phyloP scores from a whole-genome alignment of 176 grass and related monocot species.

The Musa troglodytarum region DNA sequence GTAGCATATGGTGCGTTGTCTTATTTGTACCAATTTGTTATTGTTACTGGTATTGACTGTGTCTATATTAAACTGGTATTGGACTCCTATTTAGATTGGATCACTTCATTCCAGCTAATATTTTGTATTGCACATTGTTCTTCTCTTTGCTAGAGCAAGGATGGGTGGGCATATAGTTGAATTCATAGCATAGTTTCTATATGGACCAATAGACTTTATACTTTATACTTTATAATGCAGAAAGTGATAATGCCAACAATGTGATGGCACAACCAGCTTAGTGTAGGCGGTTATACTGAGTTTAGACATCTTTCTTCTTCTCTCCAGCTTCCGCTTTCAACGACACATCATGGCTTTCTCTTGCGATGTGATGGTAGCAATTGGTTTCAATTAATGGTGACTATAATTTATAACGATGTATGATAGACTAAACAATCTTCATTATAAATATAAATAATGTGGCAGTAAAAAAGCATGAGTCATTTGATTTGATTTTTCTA shows the following conservation, averaged over 20 bases:
- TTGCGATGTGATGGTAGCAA: too few species aligned
- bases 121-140: background rate
- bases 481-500: background rate
- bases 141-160: background rate
- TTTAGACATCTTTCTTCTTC: background rate
- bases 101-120: background rate
- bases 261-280: too few species aligned
- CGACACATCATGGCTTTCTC: background rate
- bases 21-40: background rate
- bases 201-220: too few species aligned
- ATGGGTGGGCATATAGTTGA: background rate
- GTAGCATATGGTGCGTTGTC: constrained; percentile 60
- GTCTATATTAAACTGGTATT: too few species aligned
- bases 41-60: too few species aligned
- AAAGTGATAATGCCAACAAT: too few species aligned
- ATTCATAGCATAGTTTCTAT: too few species aligned
- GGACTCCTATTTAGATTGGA: too few species aligned
- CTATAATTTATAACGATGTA: background rate
- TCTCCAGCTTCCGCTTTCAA: background rate
- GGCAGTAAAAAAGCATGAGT: background rate
- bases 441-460: background rate
- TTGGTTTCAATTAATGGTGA: too few species aligned
- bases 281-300: background rate
- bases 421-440: background rate
- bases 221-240: too few species aligned